Evolutionary conservation across 306 rosid genomes (phyloP), one percentile per base, ranked within the genome.

Genomic region (Macrotyloma uniflorum): DNA sequence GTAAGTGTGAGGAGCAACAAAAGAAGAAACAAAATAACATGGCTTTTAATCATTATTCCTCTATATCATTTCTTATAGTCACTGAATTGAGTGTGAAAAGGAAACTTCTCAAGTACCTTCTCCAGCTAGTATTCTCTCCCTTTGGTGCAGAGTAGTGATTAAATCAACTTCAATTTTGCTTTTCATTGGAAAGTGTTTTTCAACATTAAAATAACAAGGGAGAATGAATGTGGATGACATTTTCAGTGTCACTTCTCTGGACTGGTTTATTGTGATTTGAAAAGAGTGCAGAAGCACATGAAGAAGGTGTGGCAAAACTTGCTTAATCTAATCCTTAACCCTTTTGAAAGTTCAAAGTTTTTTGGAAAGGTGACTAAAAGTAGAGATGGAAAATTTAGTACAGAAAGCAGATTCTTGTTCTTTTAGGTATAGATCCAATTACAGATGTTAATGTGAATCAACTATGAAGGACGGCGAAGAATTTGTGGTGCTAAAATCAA

Each of bases 381-480:
- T 57, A 1, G 64, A 36, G 67, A 61, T 18, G 42, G 43, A 61
- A 16, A 61, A 30, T 16, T 20, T 3, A 32, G 22, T 16, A 61
- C 14, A 30, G 67, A 30, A 30, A 61, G 51, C 76, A 53, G 35
- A 54, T 54, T 72, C 66, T 22, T 6, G 22, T 73, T 40, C 13
- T 61, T 36, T 72, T 40, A 54, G 38, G 77, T 73, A 73, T 23
- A 57, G 18, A 73, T 57, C 68, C 78, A 73, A 23, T 73, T 55
- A 5, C 14, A 55, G 24, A 3, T 73, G 55, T 26, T 20, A 55
- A 15, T 22, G 16, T 3, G 3, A 50, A 30, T 19, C 28, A 55
- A 38, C 51, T 36, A 15, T 12, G 64, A 53, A 33, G 19, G 75
- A 53, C 18, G 64, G 35, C 33, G 15, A 51, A 23, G 36, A 38